Evolutionary conservation across 1,284 basidiomycete species (phyloP), one percentile per base, ranked within the genome.

Genomic region (Neolentinus lepideus): DNA sequence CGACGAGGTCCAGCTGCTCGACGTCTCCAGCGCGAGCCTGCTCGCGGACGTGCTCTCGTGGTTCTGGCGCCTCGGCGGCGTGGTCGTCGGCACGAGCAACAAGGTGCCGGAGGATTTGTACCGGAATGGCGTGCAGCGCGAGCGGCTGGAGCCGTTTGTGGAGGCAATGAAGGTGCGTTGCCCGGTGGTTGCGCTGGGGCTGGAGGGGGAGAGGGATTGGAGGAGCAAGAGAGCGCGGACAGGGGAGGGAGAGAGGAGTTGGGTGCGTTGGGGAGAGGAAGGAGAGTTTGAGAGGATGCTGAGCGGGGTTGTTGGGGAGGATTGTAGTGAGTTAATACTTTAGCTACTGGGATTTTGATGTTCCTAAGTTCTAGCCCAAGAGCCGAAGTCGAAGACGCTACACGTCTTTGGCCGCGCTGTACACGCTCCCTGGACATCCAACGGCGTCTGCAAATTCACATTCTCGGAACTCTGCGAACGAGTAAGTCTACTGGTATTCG

Each of bases 21-120:
- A 89, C 63, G 81, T 88, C 1, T 82, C 83, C 1, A 82, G 81
- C 54, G 83, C 84, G 0, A 77, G 78, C 1, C 71, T 90, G 12
- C 75, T 89, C 2, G 77, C 84, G n/a, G 80, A 88, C 57, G 85
- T 89, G 1, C 67, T 90, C 4, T 81, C 82, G 24, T 88, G 84
- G 79, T 90, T 83, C 64, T 89, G 86, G 86, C 75, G 85, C 2
- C 75, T 90, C 61, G 88, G 87, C 16, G 87, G 87, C 1, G 81
- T 90, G 16, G 74, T 90, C 31, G 75, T 76, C 54, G 68, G 74
- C 35, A 73, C 74, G 58, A 75, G 74, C 58, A 87, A 87, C 66
- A 78, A 83, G 52, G 75, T 86, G 6, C 84, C 84, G 0, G 82
- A 84, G 57, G 84, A 89, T 62, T 71, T 88, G 11, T 89, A 88